These are phyloP conservation scores for Papilionanthe hybrid DNA, from an alignment of 116 monocot species.

Conservation along the genomic window DNA sequence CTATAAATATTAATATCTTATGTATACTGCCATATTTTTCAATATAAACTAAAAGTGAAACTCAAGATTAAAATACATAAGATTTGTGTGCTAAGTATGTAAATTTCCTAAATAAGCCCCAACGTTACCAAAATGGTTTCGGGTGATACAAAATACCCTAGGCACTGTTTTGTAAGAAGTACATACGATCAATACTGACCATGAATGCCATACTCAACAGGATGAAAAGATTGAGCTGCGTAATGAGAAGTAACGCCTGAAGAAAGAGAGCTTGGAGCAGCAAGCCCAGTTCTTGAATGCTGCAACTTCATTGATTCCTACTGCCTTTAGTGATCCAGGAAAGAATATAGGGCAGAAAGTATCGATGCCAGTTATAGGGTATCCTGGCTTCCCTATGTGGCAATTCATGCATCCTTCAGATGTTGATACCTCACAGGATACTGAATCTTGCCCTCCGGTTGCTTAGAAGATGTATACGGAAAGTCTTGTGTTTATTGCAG, in stretches of 20 bases:
- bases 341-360: slow-evolving; percentile 42
- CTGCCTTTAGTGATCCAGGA: slow-evolving; percentile 36
- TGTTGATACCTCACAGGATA: slow-evolving; percentile 77
- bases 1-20: too few relatives aligned
- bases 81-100: too few relatives aligned
- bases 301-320: slow-evolving; percentile 1
- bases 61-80: too few relatives aligned
- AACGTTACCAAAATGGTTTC: too few relatives aligned
- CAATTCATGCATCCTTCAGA: slow-evolving; percentile 81
- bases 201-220: slow-evolving; percentile 12
- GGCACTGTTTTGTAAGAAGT: too few relatives aligned
- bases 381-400: slow-evolving; percentile 76
- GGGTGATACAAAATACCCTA: too few relatives aligned
- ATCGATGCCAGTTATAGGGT: slow-evolving; percentile 72
- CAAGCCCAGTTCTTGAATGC: slow-evolving; percentile 59
- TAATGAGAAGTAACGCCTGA: slow-evolving; percentile 84
- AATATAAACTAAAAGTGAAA: too few relatives aligned
- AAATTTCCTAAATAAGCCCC: too few relatives aligned
- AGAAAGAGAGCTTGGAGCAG: slow-evolving; percentile 87
- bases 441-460: slow-evolving; percentile 69
- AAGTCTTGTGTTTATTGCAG: too few relatives aligned
- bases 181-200: too few relatives aligned
- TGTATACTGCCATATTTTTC: too few relatives aligned
- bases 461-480: slow-evolving; percentile 31
- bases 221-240: slow-evolving; percentile 88